Percentiles rank a stretch among this genome's conserved stretches.
Evolutionary conservation across 768 basidiomycete species (phyloP).

Genomic region (Kwoniella shandongensis): DNA sequence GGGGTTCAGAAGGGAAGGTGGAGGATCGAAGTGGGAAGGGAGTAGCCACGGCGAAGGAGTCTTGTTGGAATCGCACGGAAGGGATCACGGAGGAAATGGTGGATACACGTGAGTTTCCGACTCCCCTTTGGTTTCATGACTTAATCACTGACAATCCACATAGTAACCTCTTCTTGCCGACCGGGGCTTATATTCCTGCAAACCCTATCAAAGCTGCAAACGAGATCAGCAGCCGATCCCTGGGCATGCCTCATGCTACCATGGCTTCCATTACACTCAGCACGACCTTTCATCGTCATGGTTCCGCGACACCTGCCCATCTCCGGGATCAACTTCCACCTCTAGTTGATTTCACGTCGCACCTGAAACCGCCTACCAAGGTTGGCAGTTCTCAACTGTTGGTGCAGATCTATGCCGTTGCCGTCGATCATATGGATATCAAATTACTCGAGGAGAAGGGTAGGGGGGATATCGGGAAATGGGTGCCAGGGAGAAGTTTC

Average conservation of each 20-base stretch:
- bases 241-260: conserved; percentile 78
- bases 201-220: conserved; percentile 54
- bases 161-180: conserved; percentile 58
- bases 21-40: conserved; percentile 31
- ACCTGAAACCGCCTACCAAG: conserved; percentile 70
- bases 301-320: conserved; percentile 45
- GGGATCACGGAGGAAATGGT: conserved; percentile 26
- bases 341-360: conserved; percentile 65
- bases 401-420: conserved; percentile 88
- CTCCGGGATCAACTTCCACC: conserved; percentile 50
- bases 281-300: conserved; percentile 16
- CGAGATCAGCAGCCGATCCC: conserved; percentile 69
- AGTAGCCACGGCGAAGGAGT: conserved; percentile 47
- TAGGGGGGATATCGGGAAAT: conserved; percentile 58
- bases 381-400: conserved; percentile 70
- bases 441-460: conserved; percentile 55
- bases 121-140: too few species aligned
- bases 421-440: conserved; percentile 74
- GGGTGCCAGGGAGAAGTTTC: conserved; percentile 83
- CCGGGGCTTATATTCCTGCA: conserved; percentile 56
- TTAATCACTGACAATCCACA: not conserved
- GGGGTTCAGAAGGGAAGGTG: conserved; percentile 28
- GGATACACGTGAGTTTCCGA: conserved; percentile 46
- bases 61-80: conserved; percentile 48
- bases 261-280: conserved; percentile 71